Evolutionary conservation across 352 stramenopile species (phyloP).

Genomic region (Phytophthora sansomeana): DNA sequence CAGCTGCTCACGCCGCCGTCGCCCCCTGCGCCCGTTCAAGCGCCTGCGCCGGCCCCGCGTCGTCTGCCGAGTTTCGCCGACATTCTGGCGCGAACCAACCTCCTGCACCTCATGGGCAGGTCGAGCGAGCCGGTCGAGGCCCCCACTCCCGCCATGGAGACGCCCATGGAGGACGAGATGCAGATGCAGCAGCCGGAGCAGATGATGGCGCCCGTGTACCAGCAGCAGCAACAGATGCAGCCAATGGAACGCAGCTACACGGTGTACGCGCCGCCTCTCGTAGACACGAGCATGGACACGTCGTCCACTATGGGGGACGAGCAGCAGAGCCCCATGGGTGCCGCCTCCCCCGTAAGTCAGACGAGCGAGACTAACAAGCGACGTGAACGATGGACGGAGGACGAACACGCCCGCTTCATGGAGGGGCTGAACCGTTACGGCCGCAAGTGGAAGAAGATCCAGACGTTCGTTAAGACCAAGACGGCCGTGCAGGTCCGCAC

Average conservation of each 20-base stretch:
- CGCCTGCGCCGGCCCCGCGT: conserved; percentile 33
- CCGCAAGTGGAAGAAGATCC: conserved; percentile 91
- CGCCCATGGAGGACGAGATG: conserved; percentile 25
- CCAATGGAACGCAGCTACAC: conserved; percentile 41
- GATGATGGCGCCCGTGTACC: conserved; percentile 26
- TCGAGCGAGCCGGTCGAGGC: conserved; percentile 37
- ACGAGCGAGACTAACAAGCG: conserved; percentile 73
- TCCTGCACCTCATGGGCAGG: conserved; percentile 64
- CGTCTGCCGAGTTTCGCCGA: conserved; percentile 71
- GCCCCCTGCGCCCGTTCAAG: conserved; percentile 27
- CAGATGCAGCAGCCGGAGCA: conserved; percentile 22
- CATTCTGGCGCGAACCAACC: conserved; percentile 70
- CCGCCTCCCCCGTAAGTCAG: conserved; percentile 63
- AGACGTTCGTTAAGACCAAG: conserved; percentile 88
- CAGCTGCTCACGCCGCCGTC: conserved; percentile 34
- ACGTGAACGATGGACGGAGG: conserved; percentile 84
- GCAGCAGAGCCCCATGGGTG: conserved; percentile 34
- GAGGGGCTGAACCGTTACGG: conserved; percentile 87
- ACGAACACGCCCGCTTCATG: conserved; percentile 88
- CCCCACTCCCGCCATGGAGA: conserved; percentile 35
- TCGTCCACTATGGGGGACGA: conserved; percentile 31
- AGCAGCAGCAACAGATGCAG: conserved; percentile 27
- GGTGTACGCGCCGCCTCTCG: conserved; percentile 28
- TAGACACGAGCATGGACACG: conserved; percentile 49
- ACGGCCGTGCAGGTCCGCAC: conserved; percentile 86